These are phyloP conservation scores for Coniella vitis DNA, from an alignment of 2,329 filamentous ascomycete species.

Conservation along the genomic window DNA sequence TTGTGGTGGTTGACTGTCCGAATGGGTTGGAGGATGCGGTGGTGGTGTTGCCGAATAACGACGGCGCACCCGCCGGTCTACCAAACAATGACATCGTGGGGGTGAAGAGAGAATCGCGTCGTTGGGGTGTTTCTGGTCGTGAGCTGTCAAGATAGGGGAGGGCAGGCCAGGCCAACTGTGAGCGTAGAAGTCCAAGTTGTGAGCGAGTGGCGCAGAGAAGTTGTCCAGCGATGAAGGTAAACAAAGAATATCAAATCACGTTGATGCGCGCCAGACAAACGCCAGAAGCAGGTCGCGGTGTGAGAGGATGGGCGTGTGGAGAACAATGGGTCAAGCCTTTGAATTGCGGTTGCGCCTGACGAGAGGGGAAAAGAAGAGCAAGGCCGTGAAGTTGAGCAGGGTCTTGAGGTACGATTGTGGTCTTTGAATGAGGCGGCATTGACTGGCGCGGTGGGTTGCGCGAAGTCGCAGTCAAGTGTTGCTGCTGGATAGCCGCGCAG, in stretches of 20 bases:
- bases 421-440: not conserved
- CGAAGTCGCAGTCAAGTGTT: not conserved
- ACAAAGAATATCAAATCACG: conserved; percentile 16
- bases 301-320: not conserved
- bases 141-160: not conserved
- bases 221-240: conserved; percentile 1
- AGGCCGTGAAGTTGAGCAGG: too few relatives aligned
- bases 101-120: not conserved
- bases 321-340: not conserved
- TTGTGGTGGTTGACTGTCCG: conserved; percentile 19
- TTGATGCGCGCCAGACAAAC: not conserved
- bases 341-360: not conserved
- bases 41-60: conserved; percentile 20
- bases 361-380: not conserved
- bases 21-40: conserved; percentile 17
- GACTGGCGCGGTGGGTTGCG: not conserved
- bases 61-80: conserved; percentile 19
- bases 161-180: not conserved
- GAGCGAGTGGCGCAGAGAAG: not conserved
- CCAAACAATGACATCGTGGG: conserved; percentile 13
- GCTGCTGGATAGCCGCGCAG: too few relatives aligned
- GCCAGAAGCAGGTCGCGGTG: not conserved
- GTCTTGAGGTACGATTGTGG: too few relatives aligned
- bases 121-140: not conserved
- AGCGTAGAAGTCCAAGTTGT: not conserved